Conservation (phyloP, 2,329 filamentous ascomycete genomes). For the Aspergillus cejpii region DNA sequence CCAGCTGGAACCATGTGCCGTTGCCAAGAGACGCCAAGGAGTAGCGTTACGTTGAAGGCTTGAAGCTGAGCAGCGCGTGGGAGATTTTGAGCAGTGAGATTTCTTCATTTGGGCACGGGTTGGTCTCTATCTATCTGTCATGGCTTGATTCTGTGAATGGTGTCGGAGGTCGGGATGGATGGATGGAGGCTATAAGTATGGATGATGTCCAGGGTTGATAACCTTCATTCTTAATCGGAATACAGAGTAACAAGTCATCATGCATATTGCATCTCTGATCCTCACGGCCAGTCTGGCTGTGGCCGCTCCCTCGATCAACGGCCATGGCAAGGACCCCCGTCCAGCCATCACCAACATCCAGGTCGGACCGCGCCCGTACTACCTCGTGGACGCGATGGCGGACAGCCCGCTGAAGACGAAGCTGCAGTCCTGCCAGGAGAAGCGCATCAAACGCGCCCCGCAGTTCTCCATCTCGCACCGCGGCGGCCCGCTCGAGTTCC, state of each 20-base stretch:
- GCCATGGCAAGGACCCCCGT: neutral
- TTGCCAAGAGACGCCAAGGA: neutral
- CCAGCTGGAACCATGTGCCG: neutral
- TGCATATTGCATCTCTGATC: constrained; percentile 12
- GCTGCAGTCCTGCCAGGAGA: constrained; percentile 13
- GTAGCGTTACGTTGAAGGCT: neutral
- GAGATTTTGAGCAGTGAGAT: neutral
- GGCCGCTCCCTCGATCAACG: constrained; percentile 10
- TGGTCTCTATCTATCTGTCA: no score
- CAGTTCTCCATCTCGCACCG: constrained; percentile 17
- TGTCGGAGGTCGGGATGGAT: no score
- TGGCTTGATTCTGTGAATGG: no score
- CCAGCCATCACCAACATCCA: constrained; percentile 15
- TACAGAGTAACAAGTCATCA: neutral
- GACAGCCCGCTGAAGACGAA: constrained; percentile 14
- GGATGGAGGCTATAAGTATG: no score
- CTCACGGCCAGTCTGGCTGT: constrained; percentile 8
- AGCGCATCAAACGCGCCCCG: constrained; percentile 11
- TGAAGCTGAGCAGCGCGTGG: neutral
- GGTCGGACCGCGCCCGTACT: constrained; percentile 18
- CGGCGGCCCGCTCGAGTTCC: constrained; percentile 15
- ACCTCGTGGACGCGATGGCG: constrained; percentile 16
- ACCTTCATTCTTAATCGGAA: neutral
- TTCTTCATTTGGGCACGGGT: neutral
- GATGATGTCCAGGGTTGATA: no score